Base-by-base conservation (phyloP, 352 stramenopile species). In the Globisporangium viniferum region DNA sequence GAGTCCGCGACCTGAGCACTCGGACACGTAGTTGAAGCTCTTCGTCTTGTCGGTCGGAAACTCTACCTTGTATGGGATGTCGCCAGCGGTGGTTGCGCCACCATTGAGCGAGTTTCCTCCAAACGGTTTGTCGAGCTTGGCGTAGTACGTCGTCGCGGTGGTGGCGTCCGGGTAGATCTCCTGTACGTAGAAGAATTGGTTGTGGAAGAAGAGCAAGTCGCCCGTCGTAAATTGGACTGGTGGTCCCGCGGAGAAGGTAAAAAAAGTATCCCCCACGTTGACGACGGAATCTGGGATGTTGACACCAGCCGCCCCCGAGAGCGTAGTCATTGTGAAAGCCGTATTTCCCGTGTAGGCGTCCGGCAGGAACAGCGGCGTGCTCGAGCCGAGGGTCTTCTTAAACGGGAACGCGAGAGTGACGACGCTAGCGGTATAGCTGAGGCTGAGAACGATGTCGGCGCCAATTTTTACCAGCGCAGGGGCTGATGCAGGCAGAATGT, bases 1-100 rank as follows among this genome's bases (percentile, higher is more conserved):
- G 27, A 95, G 69, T 2, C 88, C 90, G 49, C 90, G 84, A 0
- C 88, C 85, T 0, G 83, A 84, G 74, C 90, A 97, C 55, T 74
- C 68, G 12, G 82, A 90, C 1, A 93, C 84, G 71, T 93, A 94
- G 31, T 80, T 82, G 72, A 88, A 94, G 46, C 81, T 65, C 62
- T 75, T 74, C 7, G 71, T 76, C 0, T 64, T 61, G 15, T 71
- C 68, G 0, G 20, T 55, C 0, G 82, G 74, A 15, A 71, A 35
- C 12, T 57, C 73, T 7, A 92, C 63, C 20, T 75, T 75, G 71
- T 82, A 91, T 1, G 66, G 35, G 0, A 22, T 5, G 1, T 59
- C 31, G 1, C 2, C 20, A 22, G 69, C 10, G 0, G 66, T 69
- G 9, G 48, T 72, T 0, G 51, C 15, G 0, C 39, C 60, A 1